Base-by-base conservation (phyloP, 192 early-diverging fungal species). In the Gamsiella multidivaricata region DNA sequence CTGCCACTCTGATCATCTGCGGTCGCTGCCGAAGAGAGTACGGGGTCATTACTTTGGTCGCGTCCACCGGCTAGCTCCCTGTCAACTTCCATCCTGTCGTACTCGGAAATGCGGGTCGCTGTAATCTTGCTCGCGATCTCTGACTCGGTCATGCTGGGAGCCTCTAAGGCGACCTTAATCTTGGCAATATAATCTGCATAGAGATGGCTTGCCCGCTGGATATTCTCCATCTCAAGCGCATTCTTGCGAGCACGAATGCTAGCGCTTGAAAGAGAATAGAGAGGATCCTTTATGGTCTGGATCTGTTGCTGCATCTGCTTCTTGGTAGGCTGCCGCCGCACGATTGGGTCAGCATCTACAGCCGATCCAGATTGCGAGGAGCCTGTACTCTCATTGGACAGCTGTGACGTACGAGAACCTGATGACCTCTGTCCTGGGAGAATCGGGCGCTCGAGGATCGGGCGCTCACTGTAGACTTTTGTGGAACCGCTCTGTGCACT, bases 231-330 rank as follows among this genome's bases (percentile, higher is more conserved):
- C 14, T 78, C 74, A 4, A 69, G 61, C 17, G 74, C 74, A 45
- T 78, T 78, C 50, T 69, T 78, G 25, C 74, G 74, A 1, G 74
- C 74, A 2, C 74, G 74, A 41, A 78, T 78, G 26, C 74, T 78
- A 15, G 74, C 74, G 33, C 74, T 78, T 7, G 74, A 78, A 3
- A 78, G 63, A 5, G 74, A 78, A 46, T 78, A 78, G 7, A 78
- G 60, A 4, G 74, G 74, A 39, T 78, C 74, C 22, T 73, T 73
- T 1, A 51, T 57, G 10, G 17, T 20, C 26, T 61, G 65, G 6
- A 42, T 26, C 31, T 61, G 65, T 29, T 58, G 25, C 29, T 61
- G 45, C 15, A 42, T 36, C 4, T 61, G 54, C n/a, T 76, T 76
- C 34, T 66, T 76, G 10, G 69, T 39, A 18, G 42, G 20, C 22